Evolutionary conservation across 805 yeast genomes (phyloP).

Genomic region (Yamadazyma nakazawae): DNA sequence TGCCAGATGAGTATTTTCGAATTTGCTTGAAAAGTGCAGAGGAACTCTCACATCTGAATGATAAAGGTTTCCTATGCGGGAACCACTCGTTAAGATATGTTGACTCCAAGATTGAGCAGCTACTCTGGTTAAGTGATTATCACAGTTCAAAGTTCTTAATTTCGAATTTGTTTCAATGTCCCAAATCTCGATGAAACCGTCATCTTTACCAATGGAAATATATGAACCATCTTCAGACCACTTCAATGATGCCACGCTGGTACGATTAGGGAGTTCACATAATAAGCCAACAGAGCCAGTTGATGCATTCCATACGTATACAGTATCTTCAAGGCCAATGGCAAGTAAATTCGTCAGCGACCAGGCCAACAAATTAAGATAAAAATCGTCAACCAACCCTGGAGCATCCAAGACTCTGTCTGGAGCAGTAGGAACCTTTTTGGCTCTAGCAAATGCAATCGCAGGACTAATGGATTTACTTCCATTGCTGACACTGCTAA

Average conservation of each 20-base stretch:
- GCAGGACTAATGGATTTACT: constrained; percentile 39
- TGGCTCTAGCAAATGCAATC: constrained; percentile 62
- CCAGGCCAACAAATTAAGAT: constrained; percentile 85
- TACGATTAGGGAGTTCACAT: constrained; percentile 49
- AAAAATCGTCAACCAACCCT: constrained; percentile 89
- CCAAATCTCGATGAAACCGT: constrained; percentile 90
- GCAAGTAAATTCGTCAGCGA: constrained; percentile 78
- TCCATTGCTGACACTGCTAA: constrained; percentile 23
- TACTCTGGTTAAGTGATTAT: constrained; percentile 62
- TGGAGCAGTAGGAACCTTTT: constrained; percentile 82
- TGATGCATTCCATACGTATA: constrained; percentile 90
- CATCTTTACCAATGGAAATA: constrained; percentile 76
- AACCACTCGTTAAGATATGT: constrained; percentile 80
- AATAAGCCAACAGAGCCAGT: constrained; percentile 73
- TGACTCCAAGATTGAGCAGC: constrained; percentile 84
- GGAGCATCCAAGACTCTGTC: constrained; percentile 96
- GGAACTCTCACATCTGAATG: constrained; percentile 89
- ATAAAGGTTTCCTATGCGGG: constrained; percentile 78
- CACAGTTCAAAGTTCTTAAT: constrained; percentile 73
- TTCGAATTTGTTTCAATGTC: constrained; percentile 76
- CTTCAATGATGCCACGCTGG: constrained; percentile 63
- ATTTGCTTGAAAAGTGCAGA: constrained; percentile 63
- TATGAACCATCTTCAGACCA: constrained; percentile 94
- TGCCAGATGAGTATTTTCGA: constrained; percentile 58
- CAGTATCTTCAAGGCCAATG: constrained; percentile 78